Evolutionary conservation across 148 eudicot genomes (phyloP), one percentile per base, ranked within the genome.

Genomic region (Linanthus parryae): DNA sequence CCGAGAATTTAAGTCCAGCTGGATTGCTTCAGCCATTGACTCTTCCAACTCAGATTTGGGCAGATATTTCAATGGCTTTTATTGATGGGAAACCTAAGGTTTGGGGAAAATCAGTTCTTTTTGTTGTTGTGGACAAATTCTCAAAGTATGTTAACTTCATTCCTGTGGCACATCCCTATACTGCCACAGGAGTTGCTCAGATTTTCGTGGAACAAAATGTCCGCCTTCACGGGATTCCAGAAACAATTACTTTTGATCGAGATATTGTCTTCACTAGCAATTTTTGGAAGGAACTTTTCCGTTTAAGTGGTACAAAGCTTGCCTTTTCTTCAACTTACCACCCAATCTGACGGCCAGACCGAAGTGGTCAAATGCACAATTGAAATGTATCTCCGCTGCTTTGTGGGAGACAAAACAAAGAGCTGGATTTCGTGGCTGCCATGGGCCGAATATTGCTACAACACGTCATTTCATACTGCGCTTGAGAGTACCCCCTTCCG

Each of bases 131-230:
- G 0, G 69, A 48, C 13, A 14, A 62, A 14, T 8, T 48, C 2
- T 17, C 31, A n/a, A 64, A 64, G 5, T 26, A n/a, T 13, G 62
- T 21, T 10, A 56, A 64, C 8, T 56, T 57, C 27, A 34, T 58
- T 15, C 10, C 44, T 0, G n/a, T 30, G n/a, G 2, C 13, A 4
- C 57, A 30, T 23, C 63, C 47, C 16, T 55, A 19, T 38, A 39
- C 46, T 0, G 30, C 46, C 0, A 16, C 16, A 0, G 0, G 18
- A 2, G 43, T 57, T 2, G 63, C 58, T 5, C 17, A 41, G 8
- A 39, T 21, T 0, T 65, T 25, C 10, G 2, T 65, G 0, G n/a
- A 41, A 4, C 11, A 52, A 2, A 4, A 50, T 0, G 11, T 40
- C 13, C 43, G 36, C 10, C 20, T 49, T 0, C 69, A 65, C 50